A percentile compares a stretch with the other conserved stretches of the same genome.
phyloP scores from a whole-genome alignment of 75 land plant genomes.

The Pinus taeda region DNA sequence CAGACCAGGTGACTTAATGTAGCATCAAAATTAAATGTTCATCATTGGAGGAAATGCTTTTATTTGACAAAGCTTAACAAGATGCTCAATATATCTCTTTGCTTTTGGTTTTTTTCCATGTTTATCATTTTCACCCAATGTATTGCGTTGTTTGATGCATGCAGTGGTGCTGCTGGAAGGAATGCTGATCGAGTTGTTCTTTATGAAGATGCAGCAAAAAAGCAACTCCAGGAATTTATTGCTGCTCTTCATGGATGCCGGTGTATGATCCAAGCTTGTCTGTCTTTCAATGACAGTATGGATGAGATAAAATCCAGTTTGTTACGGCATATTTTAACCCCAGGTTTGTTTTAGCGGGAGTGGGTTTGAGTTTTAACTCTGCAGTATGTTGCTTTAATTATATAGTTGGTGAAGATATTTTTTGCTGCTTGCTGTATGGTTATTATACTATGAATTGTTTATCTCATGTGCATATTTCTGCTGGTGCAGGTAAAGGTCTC shows the following conservation, averaged over 20 bases:
- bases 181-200: constrained; percentile 75
- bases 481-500: constrained; percentile 60
- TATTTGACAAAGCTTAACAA: background rate
- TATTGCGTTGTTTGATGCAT: background rate
- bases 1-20: too few species aligned
- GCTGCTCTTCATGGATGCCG: constrained; percentile 79
- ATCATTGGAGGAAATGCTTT: background rate
- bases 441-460: constrained; percentile 3
- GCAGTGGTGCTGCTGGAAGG: constrained; percentile 84
- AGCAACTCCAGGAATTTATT: constrained; percentile 77
- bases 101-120: background rate
- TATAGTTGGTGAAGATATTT: background rate
- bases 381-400: background rate
- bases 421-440: background rate
- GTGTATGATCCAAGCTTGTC: constrained; percentile 58
- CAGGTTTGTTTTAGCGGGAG: constrained; percentile 36
- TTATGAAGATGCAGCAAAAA: constrained; percentile 93
- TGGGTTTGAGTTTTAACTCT: background rate
- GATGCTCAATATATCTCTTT: constrained; percentile 1
- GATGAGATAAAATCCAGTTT: constrained; percentile 29
- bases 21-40: too few species aligned
- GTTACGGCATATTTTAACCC: constrained; percentile 51
- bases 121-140: constrained; percentile 3
- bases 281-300: constrained; percentile 31
- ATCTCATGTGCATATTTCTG: background rate